Percentiles rank a stretch among this genome's conserved stretches.
These are phyloP conservation scores for Eutrema japonicum DNA, from an alignment of 345 rosid species.

Conservation along the genomic window DNA sequence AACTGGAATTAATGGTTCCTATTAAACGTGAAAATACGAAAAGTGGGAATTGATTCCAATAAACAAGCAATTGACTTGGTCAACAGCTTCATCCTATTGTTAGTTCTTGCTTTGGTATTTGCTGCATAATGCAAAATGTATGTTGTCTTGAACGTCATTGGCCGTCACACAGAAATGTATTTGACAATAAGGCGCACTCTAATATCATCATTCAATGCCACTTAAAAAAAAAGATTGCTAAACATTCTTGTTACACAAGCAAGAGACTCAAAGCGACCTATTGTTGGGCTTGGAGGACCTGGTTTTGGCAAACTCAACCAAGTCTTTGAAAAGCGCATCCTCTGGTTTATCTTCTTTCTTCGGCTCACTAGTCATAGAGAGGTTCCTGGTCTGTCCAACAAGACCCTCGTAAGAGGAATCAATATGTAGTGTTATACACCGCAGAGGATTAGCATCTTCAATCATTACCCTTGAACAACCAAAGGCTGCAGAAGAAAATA, in stretches of 20 bases:
- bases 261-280: conserved; percentile 54
- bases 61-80: not conserved
- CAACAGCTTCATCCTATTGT: not conserved
- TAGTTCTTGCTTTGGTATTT: not conserved
- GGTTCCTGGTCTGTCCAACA: conserved; percentile 62
- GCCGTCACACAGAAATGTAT: not conserved
- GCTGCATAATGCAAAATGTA: not conserved
- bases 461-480: not conserved
- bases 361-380: conserved; percentile 52
- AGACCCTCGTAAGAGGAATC: conserved; percentile 62
- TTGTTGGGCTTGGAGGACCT: conserved; percentile 64
- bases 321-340: conserved; percentile 83
- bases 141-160: not conserved
- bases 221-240: not conserved
- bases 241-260: conserved; percentile 27
- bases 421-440: too few relatives aligned
- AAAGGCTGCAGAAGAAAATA: not conserved
- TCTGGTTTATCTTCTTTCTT: conserved; percentile 66
- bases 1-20: too few relatives aligned
- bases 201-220: conserved; percentile 15
- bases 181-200: conserved; percentile 20
- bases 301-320: conserved; percentile 86
- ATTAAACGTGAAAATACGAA: too few relatives aligned
- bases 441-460: not conserved
- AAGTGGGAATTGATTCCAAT: not conserved